Conservation (phyloP, 306 rosid species). For the Vachellia pachyceras region DNA sequence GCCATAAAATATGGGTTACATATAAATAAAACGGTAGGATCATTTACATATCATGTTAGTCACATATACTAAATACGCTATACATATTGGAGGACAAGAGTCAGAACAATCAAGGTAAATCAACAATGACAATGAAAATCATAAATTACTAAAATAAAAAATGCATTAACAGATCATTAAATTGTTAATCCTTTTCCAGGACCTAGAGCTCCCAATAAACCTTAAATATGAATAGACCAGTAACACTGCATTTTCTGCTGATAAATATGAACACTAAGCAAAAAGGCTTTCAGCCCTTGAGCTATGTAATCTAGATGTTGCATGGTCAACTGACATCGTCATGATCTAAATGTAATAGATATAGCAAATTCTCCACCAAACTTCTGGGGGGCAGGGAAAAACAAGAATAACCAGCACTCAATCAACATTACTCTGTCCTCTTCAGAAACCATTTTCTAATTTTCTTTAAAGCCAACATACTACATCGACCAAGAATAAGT, state of each 20-base stretch:
- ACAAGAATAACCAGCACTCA: not conserved
- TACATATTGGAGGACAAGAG: not conserved
- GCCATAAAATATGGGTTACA: not conserved
- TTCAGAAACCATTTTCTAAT: slow-evolving; percentile 3
- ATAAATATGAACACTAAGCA: slow-evolving; percentile 20
- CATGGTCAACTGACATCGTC: not conserved
- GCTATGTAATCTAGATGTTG: not conserved
- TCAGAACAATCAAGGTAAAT: slow-evolving; percentile 1
- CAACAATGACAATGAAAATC: not conserved
- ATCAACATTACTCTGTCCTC: not conserved
- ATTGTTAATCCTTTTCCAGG: not conserved
- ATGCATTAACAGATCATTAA: not conserved
- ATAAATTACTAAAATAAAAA: not conserved
- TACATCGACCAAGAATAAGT: not conserved
- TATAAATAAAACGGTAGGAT: not conserved
- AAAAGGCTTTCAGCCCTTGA: not conserved
- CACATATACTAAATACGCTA: not conserved
- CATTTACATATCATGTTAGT: not conserved
- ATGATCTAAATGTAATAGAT: not conserved
- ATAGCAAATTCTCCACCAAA: not conserved
- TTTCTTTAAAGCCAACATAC: too few relatives aligned
- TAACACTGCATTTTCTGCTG: not conserved
- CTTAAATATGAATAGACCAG: slow-evolving; percentile 9
- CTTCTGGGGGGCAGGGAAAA: not conserved
- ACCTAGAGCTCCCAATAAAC: not conserved